Percentiles rank a stretch among this genome's conserved stretches.
These are phyloP conservation scores for Hippophae rhamnoides DNA, from an alignment of 306 rosid species.

Conservation along the genomic window DNA sequence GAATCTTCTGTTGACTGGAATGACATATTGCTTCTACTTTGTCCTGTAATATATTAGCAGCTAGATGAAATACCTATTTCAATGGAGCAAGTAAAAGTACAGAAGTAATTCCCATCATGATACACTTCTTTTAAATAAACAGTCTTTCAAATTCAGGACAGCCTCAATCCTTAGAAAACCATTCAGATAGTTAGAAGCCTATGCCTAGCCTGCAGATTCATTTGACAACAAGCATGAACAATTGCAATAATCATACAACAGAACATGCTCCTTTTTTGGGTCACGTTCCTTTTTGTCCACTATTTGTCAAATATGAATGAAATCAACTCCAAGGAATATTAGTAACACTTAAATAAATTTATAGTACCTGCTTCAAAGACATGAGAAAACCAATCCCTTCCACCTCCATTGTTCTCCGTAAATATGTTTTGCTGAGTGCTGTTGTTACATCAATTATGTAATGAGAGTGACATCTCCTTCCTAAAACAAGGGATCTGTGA, in stretches of 20 bases:
- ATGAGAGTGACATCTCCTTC: conserved; percentile 35
- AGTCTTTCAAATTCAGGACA: too few species aligned
- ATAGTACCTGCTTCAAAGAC: conserved; percentile 60
- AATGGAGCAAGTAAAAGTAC: conserved; percentile 3
- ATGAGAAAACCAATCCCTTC: conserved; percentile 40
- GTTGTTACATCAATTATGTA: conserved; percentile 32
- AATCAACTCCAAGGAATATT: not conserved
- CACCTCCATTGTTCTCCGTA: conserved; percentile 44
- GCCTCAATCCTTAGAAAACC: too few species aligned
- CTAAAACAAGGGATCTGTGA: conserved; percentile 32
- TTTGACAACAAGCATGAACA: too few species aligned
- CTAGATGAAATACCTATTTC: conserved; percentile 4
- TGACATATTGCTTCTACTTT: conserved; percentile 36
- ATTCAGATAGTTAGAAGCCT: too few species aligned
- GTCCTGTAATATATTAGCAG: conserved; percentile 40
- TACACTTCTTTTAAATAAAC: not conserved
- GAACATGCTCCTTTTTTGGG: too few species aligned
- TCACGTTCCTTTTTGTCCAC: not conserved
- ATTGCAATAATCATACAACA: too few species aligned
- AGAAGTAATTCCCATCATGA: conserved; percentile 4
- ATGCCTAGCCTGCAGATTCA: too few species aligned
- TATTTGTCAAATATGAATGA: too few species aligned
- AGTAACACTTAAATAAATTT: not conserved
- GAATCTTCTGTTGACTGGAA: conserved; percentile 47
- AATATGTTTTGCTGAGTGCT: conserved; percentile 27